Conservation (phyloP, 2,329 filamentous ascomycete species). For the Monosporascus sp. region DNA sequence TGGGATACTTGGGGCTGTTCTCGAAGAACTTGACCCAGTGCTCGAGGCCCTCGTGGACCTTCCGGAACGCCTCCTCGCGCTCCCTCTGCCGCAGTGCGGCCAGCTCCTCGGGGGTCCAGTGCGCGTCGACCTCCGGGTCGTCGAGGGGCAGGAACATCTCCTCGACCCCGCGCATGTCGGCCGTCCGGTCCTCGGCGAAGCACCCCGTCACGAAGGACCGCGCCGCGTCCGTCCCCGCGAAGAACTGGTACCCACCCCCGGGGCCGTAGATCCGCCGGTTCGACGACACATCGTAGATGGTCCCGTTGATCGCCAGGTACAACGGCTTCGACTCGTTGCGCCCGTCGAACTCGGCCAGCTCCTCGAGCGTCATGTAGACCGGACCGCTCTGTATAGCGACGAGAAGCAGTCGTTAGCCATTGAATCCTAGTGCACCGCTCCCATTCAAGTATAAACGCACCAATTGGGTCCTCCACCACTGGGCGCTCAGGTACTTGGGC, state of each 20-base stretch:
- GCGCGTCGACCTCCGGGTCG: conserved; percentile 55
- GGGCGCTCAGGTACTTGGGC: conserved; percentile 55
- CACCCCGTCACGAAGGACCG: conserved; percentile 91
- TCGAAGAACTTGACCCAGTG: conserved; percentile 84
- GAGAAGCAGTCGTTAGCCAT: too few species aligned
- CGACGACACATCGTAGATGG: conserved; percentile 76
- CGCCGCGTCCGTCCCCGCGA: conserved; percentile 80
- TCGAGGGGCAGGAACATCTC: conserved; percentile 71
- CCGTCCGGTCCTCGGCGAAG: conserved; percentile 77
- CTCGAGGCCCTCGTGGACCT: conserved; percentile 62
- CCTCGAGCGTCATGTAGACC: conserved; percentile 64
- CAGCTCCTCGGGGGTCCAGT: conserved; percentile 52
- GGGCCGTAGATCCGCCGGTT: conserved; percentile 71
- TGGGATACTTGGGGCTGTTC: conserved; percentile 74
- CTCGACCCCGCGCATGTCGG: conserved; percentile 83
- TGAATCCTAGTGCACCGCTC: background rate
- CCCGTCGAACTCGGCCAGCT: conserved; percentile 76
- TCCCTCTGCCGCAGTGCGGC: conserved; percentile 56
- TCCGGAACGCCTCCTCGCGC: conserved; percentile 55
- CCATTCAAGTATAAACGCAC: conserved; percentile 38
- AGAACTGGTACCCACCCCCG: conserved; percentile 80
- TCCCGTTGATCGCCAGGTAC: conserved; percentile 86
- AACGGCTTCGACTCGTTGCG: conserved; percentile 69
- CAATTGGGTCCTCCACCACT: conserved; percentile 55
- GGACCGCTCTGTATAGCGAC: conserved; percentile 45